Conservation (phyloP, 768 basidiomycete genomes). For the Phylloporus sp. region DNA sequence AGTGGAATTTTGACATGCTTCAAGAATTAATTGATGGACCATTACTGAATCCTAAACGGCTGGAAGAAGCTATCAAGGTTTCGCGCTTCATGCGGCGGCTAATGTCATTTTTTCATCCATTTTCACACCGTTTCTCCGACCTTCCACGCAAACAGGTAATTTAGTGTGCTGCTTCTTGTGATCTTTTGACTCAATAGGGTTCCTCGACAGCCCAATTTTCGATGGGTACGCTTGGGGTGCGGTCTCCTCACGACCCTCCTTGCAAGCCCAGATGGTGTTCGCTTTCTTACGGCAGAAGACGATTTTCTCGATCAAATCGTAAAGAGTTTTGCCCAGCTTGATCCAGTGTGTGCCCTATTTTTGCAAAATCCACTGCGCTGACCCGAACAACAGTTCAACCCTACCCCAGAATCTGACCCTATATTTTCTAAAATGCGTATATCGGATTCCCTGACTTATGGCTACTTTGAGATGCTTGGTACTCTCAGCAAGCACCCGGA, state of each 20-base stretch:
- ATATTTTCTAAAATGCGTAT: conserved; percentile 83
- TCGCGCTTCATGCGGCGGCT: conserved; percentile 85
- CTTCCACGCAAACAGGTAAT: conserved; percentile 64
- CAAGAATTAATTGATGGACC: conserved; percentile 91
- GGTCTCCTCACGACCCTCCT: conserved; percentile 79
- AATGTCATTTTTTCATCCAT: conserved; percentile 93
- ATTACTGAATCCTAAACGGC: conserved; percentile 80
- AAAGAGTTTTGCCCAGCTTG: conserved; percentile 86
- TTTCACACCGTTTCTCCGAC: conserved; percentile 82
- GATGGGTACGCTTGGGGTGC: conserved; percentile 86
- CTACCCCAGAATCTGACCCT: conserved; percentile 67
- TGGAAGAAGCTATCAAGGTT: conserved; percentile 93
- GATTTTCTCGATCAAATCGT: conserved; percentile 79
- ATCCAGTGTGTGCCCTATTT: conserved; percentile 59
- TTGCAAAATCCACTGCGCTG: background rate
- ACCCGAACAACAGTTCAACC: conserved; percentile 53
- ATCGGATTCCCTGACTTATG: conserved; percentile 78
- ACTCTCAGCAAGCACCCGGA: conserved; percentile 84
- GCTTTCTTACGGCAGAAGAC: conserved; percentile 80
- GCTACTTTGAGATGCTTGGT: conserved; percentile 95
- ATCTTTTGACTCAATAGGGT: background rate
- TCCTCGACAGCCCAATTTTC: conserved; percentile 56
- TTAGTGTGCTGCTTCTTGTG: background rate
- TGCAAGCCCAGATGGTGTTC: conserved; percentile 75
- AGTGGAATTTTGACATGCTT: conserved; percentile 90